Percentiles rank a stretch among this genome's conserved stretches.
These are phyloP conservation scores for Scopulariopsis brevicaulis DNA, from an alignment of 2,329 filamentous ascomycete genomes.

Conservation along the genomic window DNA sequence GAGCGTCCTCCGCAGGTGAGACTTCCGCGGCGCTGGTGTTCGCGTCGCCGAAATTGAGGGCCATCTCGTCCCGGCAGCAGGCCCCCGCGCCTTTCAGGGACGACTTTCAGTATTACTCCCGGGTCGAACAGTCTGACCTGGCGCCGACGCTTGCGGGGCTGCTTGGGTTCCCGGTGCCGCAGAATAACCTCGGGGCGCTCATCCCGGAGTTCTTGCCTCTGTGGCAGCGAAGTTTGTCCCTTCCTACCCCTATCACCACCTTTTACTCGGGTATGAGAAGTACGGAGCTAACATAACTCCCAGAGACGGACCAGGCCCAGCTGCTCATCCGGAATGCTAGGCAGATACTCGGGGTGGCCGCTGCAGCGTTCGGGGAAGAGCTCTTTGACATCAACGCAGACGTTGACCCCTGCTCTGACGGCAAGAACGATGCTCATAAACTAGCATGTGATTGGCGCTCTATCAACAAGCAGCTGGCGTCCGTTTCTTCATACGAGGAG, in stretches of 20 bases:
- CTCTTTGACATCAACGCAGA: slow-evolving; percentile 12
- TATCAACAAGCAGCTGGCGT: slow-evolving; percentile 9
- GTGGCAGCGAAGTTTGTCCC: slow-evolving; percentile 52
- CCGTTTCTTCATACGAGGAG: neutral
- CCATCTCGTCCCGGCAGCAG: slow-evolving; percentile 29
- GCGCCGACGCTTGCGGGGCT: slow-evolving; percentile 80
- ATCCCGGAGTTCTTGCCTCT: slow-evolving; percentile 69
- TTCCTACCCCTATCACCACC: neutral
- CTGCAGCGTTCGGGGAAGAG: slow-evolving; percentile 52
- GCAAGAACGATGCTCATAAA: slow-evolving; percentile 30
- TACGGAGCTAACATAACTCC: neutral
- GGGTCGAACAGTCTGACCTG: slow-evolving; percentile 88
- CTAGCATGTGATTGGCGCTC: slow-evolving; percentile 59
- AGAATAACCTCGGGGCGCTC: slow-evolving; percentile 82
- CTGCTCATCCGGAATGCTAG: slow-evolving; percentile 67
- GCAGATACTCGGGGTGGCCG: slow-evolving; percentile 69
- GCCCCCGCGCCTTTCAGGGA: slow-evolving; percentile 48
- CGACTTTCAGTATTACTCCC: slow-evolving; percentile 74
- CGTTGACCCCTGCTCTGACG: neutral
- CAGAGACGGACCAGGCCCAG: slow-evolving; percentile 44
- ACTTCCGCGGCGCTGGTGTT: slow-evolving; percentile 90
- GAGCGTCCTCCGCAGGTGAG: slow-evolving; percentile 85
- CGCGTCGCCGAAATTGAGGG: slow-evolving; percentile 69
- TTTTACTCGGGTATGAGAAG: neutral
- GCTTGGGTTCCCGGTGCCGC: slow-evolving; percentile 76